These are phyloP conservation scores for Articulospora tetracladia DNA, from an alignment of 495 filamentous ascomycete species.

Conservation along the genomic window DNA sequence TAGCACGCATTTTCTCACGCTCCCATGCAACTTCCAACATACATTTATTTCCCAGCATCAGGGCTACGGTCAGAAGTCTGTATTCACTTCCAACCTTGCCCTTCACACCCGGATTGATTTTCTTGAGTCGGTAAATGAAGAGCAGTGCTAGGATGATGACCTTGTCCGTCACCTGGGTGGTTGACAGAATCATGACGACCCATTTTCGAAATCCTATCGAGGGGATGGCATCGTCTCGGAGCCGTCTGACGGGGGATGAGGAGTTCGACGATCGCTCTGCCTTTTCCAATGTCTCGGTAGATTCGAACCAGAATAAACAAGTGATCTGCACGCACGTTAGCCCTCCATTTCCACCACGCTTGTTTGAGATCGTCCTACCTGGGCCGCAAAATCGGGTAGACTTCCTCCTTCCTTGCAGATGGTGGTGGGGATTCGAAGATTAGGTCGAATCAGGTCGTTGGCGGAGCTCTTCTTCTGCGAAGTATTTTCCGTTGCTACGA, in stretches of 20 bases:
- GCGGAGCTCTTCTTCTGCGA: slow-evolving; percentile 29
- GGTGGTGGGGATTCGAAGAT: slow-evolving; percentile 65
- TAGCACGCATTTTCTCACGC: background rate
- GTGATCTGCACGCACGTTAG: slow-evolving; percentile 60
- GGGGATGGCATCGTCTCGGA: slow-evolving; percentile 72
- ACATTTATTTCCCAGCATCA: slow-evolving; percentile 99
- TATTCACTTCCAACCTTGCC: slow-evolving; percentile 94
- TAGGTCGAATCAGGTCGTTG: slow-evolving; percentile 50
- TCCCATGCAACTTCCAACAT: slow-evolving; percentile 26
- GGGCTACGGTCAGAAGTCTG: slow-evolving; percentile 87
- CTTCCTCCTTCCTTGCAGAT: slow-evolving; percentile 72
- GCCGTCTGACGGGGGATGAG: slow-evolving; percentile 42
- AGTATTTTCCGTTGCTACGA: slow-evolving; percentile 20
- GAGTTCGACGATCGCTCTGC: slow-evolving; percentile 62
- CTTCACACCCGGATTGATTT: slow-evolving; percentile 77
- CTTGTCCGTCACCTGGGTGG: slow-evolving; percentile 96
- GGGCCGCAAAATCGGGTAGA: slow-evolving; percentile 76
- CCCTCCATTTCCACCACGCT: background rate
- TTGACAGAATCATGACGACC: slow-evolving; percentile 85
- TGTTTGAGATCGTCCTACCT: slow-evolving; percentile 44
- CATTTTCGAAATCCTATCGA: slow-evolving; percentile 83
- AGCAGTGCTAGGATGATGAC: slow-evolving; percentile 87
- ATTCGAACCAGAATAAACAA: slow-evolving; percentile 98
- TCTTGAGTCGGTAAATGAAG: slow-evolving; percentile 92
- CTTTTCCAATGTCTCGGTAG: slow-evolving; percentile 65